These are phyloP conservation scores for Sordariomycetes sp. DNA, from an alignment of 2,329 filamentous ascomycete species.

Conservation along the genomic window DNA sequence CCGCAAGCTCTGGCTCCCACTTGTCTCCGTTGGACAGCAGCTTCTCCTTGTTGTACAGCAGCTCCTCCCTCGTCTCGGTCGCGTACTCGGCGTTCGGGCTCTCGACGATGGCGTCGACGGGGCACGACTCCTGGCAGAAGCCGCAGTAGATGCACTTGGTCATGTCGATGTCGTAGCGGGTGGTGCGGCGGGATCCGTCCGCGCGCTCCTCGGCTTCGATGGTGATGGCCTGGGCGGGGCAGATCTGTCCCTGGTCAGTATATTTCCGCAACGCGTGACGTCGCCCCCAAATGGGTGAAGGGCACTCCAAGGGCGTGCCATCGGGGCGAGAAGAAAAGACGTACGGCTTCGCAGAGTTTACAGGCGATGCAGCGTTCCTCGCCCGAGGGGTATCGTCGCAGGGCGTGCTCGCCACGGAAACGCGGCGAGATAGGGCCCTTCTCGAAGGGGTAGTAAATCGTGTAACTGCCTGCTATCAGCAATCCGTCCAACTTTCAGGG, in stretches of 20 bases:
- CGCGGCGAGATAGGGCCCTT: conserved; percentile 97
- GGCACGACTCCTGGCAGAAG: conserved; percentile 98
- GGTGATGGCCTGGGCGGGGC: conserved; percentile 95
- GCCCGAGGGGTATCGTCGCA: conserved; percentile 91
- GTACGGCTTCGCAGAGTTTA: conserved; percentile 92
- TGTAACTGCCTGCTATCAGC: conserved; percentile 55
- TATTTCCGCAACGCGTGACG: too few species aligned
- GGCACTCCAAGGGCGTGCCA: too few species aligned
- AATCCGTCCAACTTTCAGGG: neutral
- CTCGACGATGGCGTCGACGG: conserved; percentile 81
- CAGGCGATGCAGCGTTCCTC: conserved; percentile 99
- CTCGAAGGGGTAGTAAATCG: conserved; percentile 97
- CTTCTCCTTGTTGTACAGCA: conserved; percentile 97
- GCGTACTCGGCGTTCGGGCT: conserved; percentile 55
- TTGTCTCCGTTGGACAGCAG: conserved; percentile 82
- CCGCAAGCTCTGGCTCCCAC: conserved; percentile 96
- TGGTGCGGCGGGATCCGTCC: conserved; percentile 90
- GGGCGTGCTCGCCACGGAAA: conserved; percentile 95
- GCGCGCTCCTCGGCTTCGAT: conserved; percentile 98
- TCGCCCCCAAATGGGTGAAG: too few species aligned
- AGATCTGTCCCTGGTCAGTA: conserved; percentile 47
- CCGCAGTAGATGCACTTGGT: conserved; percentile 99
- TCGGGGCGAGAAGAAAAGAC: conserved; percentile 7
- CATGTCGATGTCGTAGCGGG: conserved; percentile 99
- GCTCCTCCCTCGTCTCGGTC: conserved; percentile 72